Conservation (phyloP, 2,329 filamentous ascomycete species). For the Ilyonectria mors-panacis region DNA sequence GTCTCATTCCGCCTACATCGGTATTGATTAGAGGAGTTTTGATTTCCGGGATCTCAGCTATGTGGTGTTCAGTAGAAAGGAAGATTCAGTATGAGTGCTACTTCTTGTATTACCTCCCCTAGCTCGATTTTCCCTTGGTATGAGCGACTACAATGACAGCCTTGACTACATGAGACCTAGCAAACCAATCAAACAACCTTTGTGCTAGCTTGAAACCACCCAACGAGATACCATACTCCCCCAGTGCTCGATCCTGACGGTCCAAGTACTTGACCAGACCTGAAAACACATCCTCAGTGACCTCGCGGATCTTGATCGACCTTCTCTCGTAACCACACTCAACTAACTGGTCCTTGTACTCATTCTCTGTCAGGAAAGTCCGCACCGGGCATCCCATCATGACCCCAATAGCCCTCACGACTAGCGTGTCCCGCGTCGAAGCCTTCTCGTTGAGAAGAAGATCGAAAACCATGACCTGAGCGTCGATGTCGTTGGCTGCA, state of each 20-base stretch:
- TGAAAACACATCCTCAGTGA: constrained; percentile 67
- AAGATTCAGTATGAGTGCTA: too few relatives aligned
- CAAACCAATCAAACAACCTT: constrained; percentile 57
- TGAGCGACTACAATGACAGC: constrained; percentile 55
- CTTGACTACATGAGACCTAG: constrained; percentile 51
- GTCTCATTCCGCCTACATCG: neutral
- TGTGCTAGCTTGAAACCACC: constrained; percentile 55
- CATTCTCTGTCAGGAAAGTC: constrained; percentile 62
- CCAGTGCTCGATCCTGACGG: constrained; percentile 51
- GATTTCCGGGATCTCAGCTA: too few relatives aligned
- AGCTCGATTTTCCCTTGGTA: constrained; percentile 26
- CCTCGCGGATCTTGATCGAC: constrained; percentile 62
- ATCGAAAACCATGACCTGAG: constrained; percentile 70
- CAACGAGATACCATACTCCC: constrained; percentile 55
- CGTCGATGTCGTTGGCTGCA: constrained; percentile 57
- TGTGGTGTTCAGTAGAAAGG: too few relatives aligned
- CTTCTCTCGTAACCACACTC: constrained; percentile 62
- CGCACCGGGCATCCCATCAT: constrained; percentile 63
- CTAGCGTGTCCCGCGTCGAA: constrained; percentile 46
- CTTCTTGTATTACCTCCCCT: neutral
- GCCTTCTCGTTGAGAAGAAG: constrained; percentile 58
- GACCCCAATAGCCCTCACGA: constrained; percentile 60
- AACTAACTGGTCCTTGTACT: constrained; percentile 62
- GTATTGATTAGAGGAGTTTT: neutral
- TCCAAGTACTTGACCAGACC: constrained; percentile 63